phyloP scores from a whole-genome alignment of 768 basidiomycete species.

The Hygrophoropsis aurantiaca region DNA sequence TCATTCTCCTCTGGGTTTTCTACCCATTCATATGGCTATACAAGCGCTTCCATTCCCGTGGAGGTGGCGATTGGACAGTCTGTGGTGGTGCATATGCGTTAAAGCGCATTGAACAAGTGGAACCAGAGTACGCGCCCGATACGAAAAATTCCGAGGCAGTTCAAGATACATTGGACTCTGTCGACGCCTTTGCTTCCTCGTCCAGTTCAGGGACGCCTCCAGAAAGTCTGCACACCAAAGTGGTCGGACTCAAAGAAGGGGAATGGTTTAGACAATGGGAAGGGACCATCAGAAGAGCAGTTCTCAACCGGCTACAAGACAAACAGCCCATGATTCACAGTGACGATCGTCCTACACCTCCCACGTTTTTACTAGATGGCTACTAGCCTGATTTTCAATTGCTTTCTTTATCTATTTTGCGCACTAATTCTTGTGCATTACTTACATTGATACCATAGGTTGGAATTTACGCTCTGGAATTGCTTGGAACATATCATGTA shows the following conservation, averaged over 20 bases:
- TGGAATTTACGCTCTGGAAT: too few relatives aligned
- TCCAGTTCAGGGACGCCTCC: constrained; percentile 26
- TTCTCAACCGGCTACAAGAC: constrained; percentile 41
- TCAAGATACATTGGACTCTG: constrained; percentile 3
- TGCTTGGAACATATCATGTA: too few relatives aligned
- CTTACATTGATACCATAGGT: too few relatives aligned
- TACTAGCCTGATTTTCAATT: constrained; percentile 16
- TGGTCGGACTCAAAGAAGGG: constrained; percentile 66
- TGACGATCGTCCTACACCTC: constrained; percentile 12
- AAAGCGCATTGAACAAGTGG: constrained; percentile 39
- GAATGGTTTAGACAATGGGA: constrained; percentile 85
- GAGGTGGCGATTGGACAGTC: constrained; percentile 76
- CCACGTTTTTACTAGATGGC: constrained; percentile 28
- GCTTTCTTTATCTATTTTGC: not conserved
- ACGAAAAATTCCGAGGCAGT: constrained; percentile 3
- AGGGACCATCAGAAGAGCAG: constrained; percentile 59
- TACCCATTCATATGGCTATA: constrained; percentile 84
- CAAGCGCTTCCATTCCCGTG: constrained; percentile 61
- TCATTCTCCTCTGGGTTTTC: constrained; percentile 67
- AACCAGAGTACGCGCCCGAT: constrained; percentile 3
- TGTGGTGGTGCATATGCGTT: constrained; percentile 78
- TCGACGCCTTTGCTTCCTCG: not conserved
- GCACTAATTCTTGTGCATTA: not conserved
- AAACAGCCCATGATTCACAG: constrained; percentile 34
- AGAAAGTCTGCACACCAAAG: constrained; percentile 23